Evolutionary conservation across 257 asterid genomes (phyloP).

Genomic region (Petunia axillaris): DNA sequence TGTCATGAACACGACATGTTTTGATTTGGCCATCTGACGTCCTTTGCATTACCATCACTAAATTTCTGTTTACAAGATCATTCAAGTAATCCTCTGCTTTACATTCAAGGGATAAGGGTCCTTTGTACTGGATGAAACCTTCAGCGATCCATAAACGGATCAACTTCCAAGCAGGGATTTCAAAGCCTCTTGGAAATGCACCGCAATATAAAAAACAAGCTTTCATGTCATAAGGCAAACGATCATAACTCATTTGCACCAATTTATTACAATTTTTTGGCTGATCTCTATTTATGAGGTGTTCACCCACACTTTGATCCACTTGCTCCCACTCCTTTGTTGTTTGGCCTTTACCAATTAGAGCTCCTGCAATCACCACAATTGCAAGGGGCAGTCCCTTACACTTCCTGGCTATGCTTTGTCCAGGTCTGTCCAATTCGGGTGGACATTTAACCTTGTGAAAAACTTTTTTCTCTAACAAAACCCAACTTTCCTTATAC

Average conservation of each 20-base stretch:
- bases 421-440: slow-evolving; percentile 39
- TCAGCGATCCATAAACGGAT: slow-evolving; percentile 58
- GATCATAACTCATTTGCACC: slow-evolving; percentile 49
- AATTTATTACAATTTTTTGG: slow-evolving; percentile 40
- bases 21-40: slow-evolving; percentile 47
- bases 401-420: slow-evolving; percentile 49
- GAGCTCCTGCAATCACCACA: slow-evolving; percentile 60
- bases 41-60: slow-evolving; percentile 47
- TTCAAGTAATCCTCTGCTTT: slow-evolving; percentile 51
- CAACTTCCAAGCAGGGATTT: slow-evolving; percentile 49
- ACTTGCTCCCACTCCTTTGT: slow-evolving; percentile 52
- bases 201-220: slow-evolving; percentile 63
- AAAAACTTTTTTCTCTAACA: slow-evolving; percentile 50
- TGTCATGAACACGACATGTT: slow-evolving; percentile 59
- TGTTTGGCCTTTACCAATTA: slow-evolving; percentile 41
- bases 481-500: slow-evolving; percentile 52
- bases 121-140: slow-evolving; percentile 49
- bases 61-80: slow-evolving; percentile 51
- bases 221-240: slow-evolving; percentile 53
- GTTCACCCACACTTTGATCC: slow-evolving; percentile 45
- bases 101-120: slow-evolving; percentile 45
- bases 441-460: slow-evolving; percentile 48
- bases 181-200: slow-evolving; percentile 54
- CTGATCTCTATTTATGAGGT: slow-evolving; percentile 38
- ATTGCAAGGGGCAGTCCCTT: slow-evolving; percentile 56